Evolutionary conservation across 139 green algal species (phyloP).

Genomic region (Coccomyxa sp.): DNA sequence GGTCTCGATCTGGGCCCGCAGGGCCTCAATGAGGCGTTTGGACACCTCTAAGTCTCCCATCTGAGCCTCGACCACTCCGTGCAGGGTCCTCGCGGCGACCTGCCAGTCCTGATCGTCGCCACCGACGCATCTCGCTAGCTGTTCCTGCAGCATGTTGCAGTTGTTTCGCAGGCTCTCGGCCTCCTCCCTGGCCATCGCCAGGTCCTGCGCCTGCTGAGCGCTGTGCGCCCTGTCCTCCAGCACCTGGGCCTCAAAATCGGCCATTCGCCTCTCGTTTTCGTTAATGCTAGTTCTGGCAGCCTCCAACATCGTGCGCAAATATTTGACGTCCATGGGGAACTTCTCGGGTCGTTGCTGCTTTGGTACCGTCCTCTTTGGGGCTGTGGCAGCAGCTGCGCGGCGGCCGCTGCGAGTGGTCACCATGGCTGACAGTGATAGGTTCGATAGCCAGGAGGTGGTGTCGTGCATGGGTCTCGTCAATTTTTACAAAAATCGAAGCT

Average conservation of each 20-base stretch:
- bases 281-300: background rate
- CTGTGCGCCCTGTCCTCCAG: background rate
- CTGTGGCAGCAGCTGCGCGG: background rate
- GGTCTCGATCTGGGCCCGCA: background rate
- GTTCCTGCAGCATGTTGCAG: slow-evolving; percentile 1
- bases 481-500: background rate
- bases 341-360: background rate
- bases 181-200: background rate
- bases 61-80: background rate
- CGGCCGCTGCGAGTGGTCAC: background rate
- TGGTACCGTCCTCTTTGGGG: background rate
- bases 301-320: background rate
- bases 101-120: slow-evolving; percentile 1
- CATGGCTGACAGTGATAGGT: background rate
- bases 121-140: background rate
- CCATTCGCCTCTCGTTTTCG: background rate
- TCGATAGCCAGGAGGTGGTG: background rate
- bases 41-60: background rate
- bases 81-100: background rate
- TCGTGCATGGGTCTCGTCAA: background rate
- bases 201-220: background rate
- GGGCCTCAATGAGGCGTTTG: background rate
- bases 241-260: background rate
- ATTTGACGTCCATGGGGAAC: background rate
- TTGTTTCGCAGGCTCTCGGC: background rate